These are phyloP conservation scores for Colletotrichum cordylinicola DNA, from an alignment of 2,329 filamentous ascomycete species.

Conservation along the genomic window DNA sequence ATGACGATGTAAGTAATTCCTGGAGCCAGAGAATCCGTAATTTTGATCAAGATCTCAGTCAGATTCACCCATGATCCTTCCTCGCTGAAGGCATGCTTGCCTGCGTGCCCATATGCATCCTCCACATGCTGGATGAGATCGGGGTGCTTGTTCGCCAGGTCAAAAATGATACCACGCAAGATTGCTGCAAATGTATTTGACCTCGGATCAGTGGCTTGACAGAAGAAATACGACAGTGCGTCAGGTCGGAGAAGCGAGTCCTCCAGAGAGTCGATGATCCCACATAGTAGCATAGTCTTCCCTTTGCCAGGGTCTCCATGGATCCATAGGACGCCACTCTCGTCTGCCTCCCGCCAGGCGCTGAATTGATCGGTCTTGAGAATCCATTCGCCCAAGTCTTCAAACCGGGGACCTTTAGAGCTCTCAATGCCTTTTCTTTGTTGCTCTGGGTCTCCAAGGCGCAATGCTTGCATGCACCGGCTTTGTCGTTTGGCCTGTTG, in stretches of 20 bases:
- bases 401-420: conserved; percentile 29
- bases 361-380: conserved; percentile 31
- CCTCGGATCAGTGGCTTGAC: conserved; percentile 39
- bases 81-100: conserved; percentile 40
- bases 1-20: conserved; percentile 40
- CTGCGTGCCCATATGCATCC: neutral
- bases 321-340: conserved; percentile 34
- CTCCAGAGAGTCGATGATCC: conserved; percentile 32
- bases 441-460: neutral
- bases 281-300: conserved; percentile 39
- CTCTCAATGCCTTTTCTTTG: conserved; percentile 21
- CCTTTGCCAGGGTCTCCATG: conserved; percentile 42
- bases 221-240: conserved; percentile 42
- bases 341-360: conserved; percentile 26
- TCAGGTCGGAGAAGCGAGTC: neutral
- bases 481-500: neutral
- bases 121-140: conserved; percentile 27
- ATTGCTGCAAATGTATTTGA: conserved; percentile 44
- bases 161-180: conserved; percentile 46
- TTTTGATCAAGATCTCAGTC: conserved; percentile 40
- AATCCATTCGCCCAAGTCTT: conserved; percentile 38
- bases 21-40: conserved; percentile 40
- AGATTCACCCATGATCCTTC: conserved; percentile 34
- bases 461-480: neutral
- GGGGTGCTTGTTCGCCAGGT: conserved; percentile 40